Conservation (phyloP, 495 filamentous ascomycete genomes). For the Pseudoneurospora amorphoporcata region DNA sequence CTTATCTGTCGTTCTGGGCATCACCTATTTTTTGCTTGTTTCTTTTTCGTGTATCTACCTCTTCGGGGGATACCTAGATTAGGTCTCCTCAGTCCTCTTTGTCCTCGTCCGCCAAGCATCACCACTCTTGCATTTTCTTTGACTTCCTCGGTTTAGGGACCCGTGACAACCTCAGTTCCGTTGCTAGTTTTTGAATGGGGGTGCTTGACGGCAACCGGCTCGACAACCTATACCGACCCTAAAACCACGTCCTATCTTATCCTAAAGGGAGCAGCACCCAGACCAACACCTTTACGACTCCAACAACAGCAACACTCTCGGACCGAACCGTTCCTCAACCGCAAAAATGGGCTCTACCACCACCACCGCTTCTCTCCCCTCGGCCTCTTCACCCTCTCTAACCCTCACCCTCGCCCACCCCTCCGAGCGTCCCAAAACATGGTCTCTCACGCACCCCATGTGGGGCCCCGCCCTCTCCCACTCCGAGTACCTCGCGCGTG, state of each 20-base stretch:
- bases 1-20: background rate
- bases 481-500: slow-evolving; percentile 66
- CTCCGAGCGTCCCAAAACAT: slow-evolving; percentile 51
- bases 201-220: background rate
- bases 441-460: slow-evolving; percentile 54
- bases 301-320: background rate
- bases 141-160: background rate
- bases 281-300: background rate
- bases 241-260: background rate
- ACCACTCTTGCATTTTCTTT: background rate
- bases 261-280: background rate
- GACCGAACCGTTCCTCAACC: background rate
- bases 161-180: background rate
- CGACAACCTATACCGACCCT: background rate
- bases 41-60: background rate
- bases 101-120: background rate
- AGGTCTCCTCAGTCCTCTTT: background rate
- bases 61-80: background rate
- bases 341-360: slow-evolving; percentile 19
- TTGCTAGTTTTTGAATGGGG: background rate
- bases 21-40: background rate
- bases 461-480: slow-evolving; percentile 63
- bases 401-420: slow-evolving; percentile 57
- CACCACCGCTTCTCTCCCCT: slow-evolving; percentile 34
- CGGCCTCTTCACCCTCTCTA: slow-evolving; percentile 49